Conservation (phyloP, 257 asterid species). For the Ajuga chamaepitys region DNA sequence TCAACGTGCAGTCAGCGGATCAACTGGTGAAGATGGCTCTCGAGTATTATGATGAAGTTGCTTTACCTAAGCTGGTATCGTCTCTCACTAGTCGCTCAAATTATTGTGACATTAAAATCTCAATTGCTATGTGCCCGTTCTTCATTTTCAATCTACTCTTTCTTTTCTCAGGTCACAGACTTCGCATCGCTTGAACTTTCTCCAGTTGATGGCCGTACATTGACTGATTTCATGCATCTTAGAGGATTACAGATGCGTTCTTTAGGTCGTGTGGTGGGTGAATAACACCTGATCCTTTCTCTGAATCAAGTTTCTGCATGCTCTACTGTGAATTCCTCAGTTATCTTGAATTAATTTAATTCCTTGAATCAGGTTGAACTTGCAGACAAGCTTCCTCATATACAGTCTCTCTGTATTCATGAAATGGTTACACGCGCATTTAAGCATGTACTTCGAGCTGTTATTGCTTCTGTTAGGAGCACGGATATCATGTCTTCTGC, state of each 20-base stretch:
- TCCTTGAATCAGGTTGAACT: slow-evolving; percentile 75
- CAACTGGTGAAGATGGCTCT: slow-evolving; percentile 83
- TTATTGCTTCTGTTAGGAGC: slow-evolving; percentile 71
- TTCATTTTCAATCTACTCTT: slow-evolving; percentile 15
- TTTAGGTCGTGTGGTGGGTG: slow-evolving; percentile 91
- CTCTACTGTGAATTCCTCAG: not conserved
- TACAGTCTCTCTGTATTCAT: slow-evolving; percentile 94
- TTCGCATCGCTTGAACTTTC: slow-evolving; percentile 98
- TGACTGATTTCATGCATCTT: slow-evolving; percentile 98
- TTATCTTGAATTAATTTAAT: slow-evolving; percentile 16
- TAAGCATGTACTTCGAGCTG: slow-evolving; percentile 88
- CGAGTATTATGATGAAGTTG: slow-evolving; percentile 77
- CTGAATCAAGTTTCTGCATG: not conserved
- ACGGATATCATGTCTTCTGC: slow-evolving; percentile 54
- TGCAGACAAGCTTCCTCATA: slow-evolving; percentile 95
- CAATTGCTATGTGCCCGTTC: not conserved
- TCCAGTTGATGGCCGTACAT: slow-evolving; percentile 96
- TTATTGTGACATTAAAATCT: not conserved
- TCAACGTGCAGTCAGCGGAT: slow-evolving; percentile 65
- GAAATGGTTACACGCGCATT: slow-evolving; percentile 99
- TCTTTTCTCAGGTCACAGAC: slow-evolving; percentile 78
- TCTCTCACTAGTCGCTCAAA: slow-evolving; percentile 11
- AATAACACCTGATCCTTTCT: slow-evolving; percentile 14
- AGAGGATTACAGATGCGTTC: slow-evolving; percentile 92
- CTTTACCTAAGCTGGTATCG: slow-evolving; percentile 95